Conservation (phyloP, 805 yeast genomes). For the Dipodascus albidus region DNA sequence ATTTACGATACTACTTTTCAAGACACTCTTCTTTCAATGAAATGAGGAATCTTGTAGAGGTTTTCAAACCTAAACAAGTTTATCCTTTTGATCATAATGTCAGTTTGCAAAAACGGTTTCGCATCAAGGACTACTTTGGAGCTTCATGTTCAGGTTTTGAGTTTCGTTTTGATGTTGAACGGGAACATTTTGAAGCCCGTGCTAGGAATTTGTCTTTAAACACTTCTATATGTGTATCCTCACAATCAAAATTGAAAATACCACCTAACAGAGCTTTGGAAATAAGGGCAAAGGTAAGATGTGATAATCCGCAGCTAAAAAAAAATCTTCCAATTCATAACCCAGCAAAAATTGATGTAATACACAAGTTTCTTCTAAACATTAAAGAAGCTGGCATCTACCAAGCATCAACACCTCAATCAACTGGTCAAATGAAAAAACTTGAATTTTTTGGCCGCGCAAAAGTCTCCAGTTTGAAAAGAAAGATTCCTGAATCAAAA, state of each 20-base stretch:
- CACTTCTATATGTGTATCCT: background rate
- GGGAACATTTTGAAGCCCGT: background rate
- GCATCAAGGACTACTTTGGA: constrained; percentile 11
- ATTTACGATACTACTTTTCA: constrained; percentile 19
- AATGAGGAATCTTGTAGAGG: constrained; percentile 11
- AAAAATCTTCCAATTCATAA: background rate
- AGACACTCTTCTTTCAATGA: constrained; percentile 24
- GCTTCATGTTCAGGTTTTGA: constrained; percentile 7
- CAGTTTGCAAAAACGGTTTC: constrained; percentile 6
- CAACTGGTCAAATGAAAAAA: background rate
- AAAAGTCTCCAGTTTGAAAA: background rate
- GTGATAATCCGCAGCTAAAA: too few species aligned
- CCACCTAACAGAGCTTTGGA: too few species aligned
- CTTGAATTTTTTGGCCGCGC: background rate
- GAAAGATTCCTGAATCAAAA: background rate
- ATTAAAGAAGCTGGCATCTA: constrained; percentile 19
- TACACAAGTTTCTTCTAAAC: background rate
- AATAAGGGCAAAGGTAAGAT: too few species aligned
- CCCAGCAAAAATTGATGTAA: background rate
- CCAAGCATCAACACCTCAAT: background rate
- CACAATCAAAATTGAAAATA: background rate
- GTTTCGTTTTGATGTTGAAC: constrained; percentile 10
- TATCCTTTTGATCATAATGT: constrained; percentile 11
- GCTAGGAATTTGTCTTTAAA: background rate
- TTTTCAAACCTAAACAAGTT: constrained; percentile 14